Evolutionary conservation across 352 stramenopile genomes (phyloP).

Genomic region (Globisporangium emineosum): DNA sequence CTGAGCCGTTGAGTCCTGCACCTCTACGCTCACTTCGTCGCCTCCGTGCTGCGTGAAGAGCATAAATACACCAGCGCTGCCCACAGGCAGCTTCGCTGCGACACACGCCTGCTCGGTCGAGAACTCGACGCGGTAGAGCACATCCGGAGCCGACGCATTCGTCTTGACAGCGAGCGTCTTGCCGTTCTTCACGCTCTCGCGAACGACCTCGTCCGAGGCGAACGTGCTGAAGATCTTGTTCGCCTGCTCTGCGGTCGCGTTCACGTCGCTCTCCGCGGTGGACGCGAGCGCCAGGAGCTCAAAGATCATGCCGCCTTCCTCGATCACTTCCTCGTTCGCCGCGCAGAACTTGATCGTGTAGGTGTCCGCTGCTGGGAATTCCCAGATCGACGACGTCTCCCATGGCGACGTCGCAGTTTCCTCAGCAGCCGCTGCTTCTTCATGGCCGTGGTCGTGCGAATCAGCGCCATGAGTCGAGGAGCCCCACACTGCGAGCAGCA

Average conservation of each 20-base stretch:
- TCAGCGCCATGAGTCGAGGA: background rate
- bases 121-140: constrained; percentile 27
- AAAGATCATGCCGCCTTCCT: constrained; percentile 13
- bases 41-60: constrained; percentile 23
- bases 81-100: constrained; percentile 14
- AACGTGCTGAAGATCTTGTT: constrained; percentile 10
- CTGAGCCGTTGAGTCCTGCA: background rate
- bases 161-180: constrained; percentile 5
- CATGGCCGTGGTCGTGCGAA: background rate
- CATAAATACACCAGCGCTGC: constrained; percentile 16
- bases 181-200: constrained; percentile 3
- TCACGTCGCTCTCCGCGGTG: constrained; percentile 7
- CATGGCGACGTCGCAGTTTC: background rate
- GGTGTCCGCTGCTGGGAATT: constrained; percentile 2
- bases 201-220: constrained; percentile 13
- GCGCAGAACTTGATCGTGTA: constrained; percentile 14
- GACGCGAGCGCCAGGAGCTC: constrained; percentile 11
- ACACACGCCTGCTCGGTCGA: constrained; percentile 16
- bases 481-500: background rate
- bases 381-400: constrained; percentile 7
- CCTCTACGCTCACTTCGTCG: constrained; percentile 18
- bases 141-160: constrained; percentile 2
- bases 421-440: background rate
- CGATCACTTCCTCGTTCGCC: background rate
- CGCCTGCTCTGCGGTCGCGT: background rate